A percentile compares a stretch with the other conserved stretches of the same genome.
These are phyloP conservation scores for Gossypium arboreum DNA, from an alignment of 345 rosid species.

Conservation along the genomic window DNA sequence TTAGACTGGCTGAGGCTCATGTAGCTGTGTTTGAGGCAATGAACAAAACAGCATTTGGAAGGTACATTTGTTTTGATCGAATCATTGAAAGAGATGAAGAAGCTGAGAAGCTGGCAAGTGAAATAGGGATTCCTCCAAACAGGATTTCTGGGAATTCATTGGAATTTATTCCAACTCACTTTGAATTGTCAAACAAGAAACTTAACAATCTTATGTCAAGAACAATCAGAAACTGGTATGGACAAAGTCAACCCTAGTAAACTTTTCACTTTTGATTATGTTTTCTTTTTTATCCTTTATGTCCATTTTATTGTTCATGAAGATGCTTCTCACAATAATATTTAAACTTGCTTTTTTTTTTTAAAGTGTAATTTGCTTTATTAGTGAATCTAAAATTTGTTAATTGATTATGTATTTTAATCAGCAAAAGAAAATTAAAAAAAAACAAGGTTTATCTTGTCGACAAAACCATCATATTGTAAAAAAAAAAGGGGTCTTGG, in stretches of 20 bases:
- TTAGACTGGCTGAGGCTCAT: slow-evolving; percentile 56
- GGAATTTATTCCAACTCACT: background rate
- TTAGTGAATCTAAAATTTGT: too few relatives aligned
- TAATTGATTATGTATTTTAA: too few relatives aligned
- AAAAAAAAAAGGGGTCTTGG: too few relatives aligned
- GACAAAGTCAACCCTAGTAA: slow-evolving; percentile 4
- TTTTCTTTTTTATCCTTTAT: background rate
- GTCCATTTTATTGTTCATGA: too few relatives aligned
- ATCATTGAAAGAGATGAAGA: slow-evolving; percentile 32
- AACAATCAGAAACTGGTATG: slow-evolving; percentile 29
- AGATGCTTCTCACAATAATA: too few relatives aligned
- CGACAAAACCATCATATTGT: too few relatives aligned
- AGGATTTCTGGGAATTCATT: slow-evolving; percentile 33
- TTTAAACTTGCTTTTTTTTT: too few relatives aligned
- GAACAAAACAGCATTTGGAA: slow-evolving; percentile 42
- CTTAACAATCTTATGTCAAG: slow-evolving; percentile 43
- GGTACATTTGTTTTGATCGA: slow-evolving; percentile 54
- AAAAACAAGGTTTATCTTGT: too few relatives aligned
- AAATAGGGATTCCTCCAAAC: slow-evolving; percentile 38
- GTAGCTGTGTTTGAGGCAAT: slow-evolving; percentile 52
- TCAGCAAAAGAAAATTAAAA: too few relatives aligned
- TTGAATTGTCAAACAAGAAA: slow-evolving; percentile 42
- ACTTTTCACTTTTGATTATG: background rate
- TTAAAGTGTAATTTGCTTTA: too few relatives aligned
- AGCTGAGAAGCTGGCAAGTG: slow-evolving; percentile 37